These are phyloP conservation scores for Rhodocollybia butyracea DNA, from an alignment of 768 basidiomycete species.

Conservation along the genomic window DNA sequence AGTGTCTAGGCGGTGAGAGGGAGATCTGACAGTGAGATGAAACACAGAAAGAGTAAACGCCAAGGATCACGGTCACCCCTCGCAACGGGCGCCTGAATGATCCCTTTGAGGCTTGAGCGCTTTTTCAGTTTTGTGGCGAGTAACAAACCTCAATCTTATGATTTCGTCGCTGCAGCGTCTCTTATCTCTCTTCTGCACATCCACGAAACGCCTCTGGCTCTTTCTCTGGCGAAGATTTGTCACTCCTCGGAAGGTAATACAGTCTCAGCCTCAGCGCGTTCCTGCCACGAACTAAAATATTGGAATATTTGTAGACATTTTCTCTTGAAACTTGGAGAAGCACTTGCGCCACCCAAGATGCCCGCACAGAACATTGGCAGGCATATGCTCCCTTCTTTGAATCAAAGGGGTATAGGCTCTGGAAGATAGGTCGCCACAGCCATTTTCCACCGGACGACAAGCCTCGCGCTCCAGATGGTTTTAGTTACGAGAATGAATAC, in stretches of 20 bases:
- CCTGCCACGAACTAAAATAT: too few relatives aligned
- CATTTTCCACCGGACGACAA: conserved; percentile 9
- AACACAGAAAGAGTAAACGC: too few relatives aligned
- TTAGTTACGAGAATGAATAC: not conserved
- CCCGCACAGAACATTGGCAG: not conserved
- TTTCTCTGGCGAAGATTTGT: not conserved
- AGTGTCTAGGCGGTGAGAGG: too few relatives aligned
- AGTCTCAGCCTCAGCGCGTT: not conserved
- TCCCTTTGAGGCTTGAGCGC: too few relatives aligned
- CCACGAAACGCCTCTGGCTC: too few relatives aligned
- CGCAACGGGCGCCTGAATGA: too few relatives aligned
- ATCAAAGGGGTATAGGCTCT: not conserved
- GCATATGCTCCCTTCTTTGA: not conserved
- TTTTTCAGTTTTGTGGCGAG: too few relatives aligned
- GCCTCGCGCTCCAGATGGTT: conserved; percentile 6
- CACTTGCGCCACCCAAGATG: not conserved
- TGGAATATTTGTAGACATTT: not conserved
- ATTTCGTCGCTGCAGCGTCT: too few relatives aligned
- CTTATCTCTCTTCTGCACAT: too few relatives aligned
- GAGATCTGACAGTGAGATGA: too few relatives aligned
- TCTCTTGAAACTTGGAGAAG: not conserved
- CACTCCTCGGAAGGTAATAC: not conserved
- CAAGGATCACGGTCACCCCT: too few relatives aligned
- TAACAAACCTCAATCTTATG: too few relatives aligned
- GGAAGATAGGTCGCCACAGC: not conserved